Base-by-base conservation (phyloP, 768 basidiomycete species). In the Cystoderma amianthinum region DNA sequence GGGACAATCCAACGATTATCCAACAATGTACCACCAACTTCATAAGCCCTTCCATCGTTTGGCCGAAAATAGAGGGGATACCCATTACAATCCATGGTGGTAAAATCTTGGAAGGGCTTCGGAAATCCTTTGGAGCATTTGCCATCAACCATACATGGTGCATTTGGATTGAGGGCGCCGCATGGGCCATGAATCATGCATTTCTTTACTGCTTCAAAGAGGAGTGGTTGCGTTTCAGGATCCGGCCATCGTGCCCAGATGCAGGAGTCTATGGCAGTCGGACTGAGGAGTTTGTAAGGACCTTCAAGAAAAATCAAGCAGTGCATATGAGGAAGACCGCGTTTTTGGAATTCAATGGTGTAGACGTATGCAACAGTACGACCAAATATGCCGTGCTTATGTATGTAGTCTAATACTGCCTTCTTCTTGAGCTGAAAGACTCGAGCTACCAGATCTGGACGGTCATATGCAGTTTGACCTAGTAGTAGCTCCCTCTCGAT, bases 261-360 rank as follows among this genome's bases (percentile, higher is more conserved):
- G 22, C 59, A 37, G 13, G 49, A 44, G 46, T 78, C 66, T 5
- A 80, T 53, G 15, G 62, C 57, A 5, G 52, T 55, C 3, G 67
- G 53, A 10, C 55, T 59, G 0, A 17, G 20, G 2, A 76, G 52
- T 42, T 69, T 70, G 42, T 54, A 25, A 0, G 38, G 38, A 0
- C 58, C 34, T 0, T 58, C 23, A 1, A 79, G 50, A 44, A 71
- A 68, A 33, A 80, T 54, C 1, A 79, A 48, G 7, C 69, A 46
- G 50, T 81, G 78, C 48, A 70, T 66, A 46, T 79, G 75, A 18
- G 76, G 76, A 0, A 80, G 64, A 0, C 74, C 72, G 0, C 69
- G 52, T 44, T 79, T 80, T 49, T 80, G 77, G 48, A 77, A 80
- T 45, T 82, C 72, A 38, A 77, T 75, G 7, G 65, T 68, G 42